Evolutionary conservation across 495 filamentous ascomycete species (phyloP), one percentile per base, ranked within the genome.

Genomic region (Endocarpon pusillum): DNA sequence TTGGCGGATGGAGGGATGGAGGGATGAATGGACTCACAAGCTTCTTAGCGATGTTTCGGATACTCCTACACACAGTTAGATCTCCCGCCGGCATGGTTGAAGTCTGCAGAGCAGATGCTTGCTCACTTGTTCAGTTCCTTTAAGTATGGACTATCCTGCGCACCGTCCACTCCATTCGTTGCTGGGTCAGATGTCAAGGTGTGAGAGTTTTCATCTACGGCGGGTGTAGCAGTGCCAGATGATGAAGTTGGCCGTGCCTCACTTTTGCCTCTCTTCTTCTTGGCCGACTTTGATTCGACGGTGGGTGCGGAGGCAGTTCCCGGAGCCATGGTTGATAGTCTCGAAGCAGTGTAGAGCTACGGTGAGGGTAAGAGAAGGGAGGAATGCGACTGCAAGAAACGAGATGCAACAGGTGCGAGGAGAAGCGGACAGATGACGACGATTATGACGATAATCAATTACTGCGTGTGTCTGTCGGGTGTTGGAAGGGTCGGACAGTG

Each of bases 11-110:
- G n/a, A n/a, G n/a, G n/a, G n/a, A n/a, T n/a, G n/a, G n/a, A n/a
- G n/a, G n/a, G n/a, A n/a, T n/a, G n/a, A n/a, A n/a, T 33, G 7
- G 14, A 63, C 81, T 55, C 60, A 89, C 81, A 43, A 93, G 67
- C 59, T 89, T 91, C 65, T 94, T 94, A 52, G 69, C 69, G 31
- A 81, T 54, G 49, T 81, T 86, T 48, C 86, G 85, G 46, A 93
- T 74, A 55, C 62, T 76, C 65, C 83, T 92, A 47, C 18, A 34
- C 19, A 33, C 21, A 31, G 20, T 17, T 33, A 42, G 16, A 5
- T 27, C 17, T 9, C 7, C 2, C 5, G 27, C 43, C 31, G 44
- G 44, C 16, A 27, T 25, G 10, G 37, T 29, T 21, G 10, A 33
- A 27, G 30, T 26, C 33, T 11, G 31, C n/a, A 33, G 15, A 21